Percentiles rank a stretch among this genome's conserved stretches.
Evolutionary conservation across 805 yeast species (phyloP).

Genomic region (Metschnikowia anglica): DNA sequence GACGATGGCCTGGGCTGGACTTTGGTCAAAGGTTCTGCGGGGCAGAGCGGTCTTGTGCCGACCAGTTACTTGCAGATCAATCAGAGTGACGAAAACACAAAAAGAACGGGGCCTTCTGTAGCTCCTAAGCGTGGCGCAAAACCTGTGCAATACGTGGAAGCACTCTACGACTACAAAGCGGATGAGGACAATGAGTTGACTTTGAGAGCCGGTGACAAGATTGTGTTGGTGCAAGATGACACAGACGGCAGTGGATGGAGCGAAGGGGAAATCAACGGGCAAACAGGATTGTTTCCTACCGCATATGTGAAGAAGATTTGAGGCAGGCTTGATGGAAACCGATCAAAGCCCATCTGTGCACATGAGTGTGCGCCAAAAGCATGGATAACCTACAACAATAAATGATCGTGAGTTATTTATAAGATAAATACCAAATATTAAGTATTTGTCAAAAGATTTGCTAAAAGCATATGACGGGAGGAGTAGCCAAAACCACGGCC

Average conservation of each 20-base stretch:
- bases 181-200: constrained; percentile 78
- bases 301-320: constrained; percentile 54
- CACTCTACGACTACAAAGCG: constrained; percentile 73
- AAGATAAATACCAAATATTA: constrained; percentile 23
- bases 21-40: constrained; percentile 43
- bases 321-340: constrained; percentile 26
- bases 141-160: constrained; percentile 61
- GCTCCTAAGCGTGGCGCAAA: constrained; percentile 77
- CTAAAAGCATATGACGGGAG: constrained; percentile 21
- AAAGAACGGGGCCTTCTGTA: constrained; percentile 71
- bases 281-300: constrained; percentile 73
- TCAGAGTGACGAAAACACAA: constrained; percentile 15
- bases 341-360: too few relatives aligned
- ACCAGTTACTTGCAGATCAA: constrained; percentile 63
- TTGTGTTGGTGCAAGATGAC: constrained; percentile 57
- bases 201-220: constrained; percentile 69
- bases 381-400: constrained; percentile 1
- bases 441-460: constrained; percentile 24
- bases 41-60: constrained; percentile 77
- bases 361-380: too few relatives aligned
- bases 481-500: constrained; percentile 14
- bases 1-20: constrained; percentile 98
- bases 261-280: constrained; percentile 74
- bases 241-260: constrained; percentile 91
- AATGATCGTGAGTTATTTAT: constrained; percentile 23